Conservation (phyloP, 2,329 filamentous ascomycete species). For the Knoxdaviesia proteae region DNA sequence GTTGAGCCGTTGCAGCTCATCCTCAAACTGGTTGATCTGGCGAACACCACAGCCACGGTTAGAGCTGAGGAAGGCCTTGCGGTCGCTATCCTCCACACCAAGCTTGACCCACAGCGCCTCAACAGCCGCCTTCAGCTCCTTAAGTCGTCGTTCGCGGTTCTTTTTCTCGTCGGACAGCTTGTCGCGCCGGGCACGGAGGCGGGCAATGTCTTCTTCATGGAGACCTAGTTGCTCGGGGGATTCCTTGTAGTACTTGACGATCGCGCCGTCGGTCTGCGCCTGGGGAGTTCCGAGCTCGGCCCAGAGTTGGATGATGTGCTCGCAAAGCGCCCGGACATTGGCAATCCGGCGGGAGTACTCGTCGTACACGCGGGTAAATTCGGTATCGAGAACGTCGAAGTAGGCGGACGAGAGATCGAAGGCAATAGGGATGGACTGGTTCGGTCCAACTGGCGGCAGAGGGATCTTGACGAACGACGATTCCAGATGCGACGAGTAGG, state of each 20-base stretch:
- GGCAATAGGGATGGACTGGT: slow-evolving; percentile 54
- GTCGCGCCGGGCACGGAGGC: slow-evolving; percentile 55
- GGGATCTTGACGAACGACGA: slow-evolving; percentile 67
- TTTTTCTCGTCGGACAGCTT: slow-evolving; percentile 79
- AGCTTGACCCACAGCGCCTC: slow-evolving; percentile 79
- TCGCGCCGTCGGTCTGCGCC: slow-evolving; percentile 69
- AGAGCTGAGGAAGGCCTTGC: slow-evolving; percentile 63
- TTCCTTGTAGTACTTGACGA: slow-evolving; percentile 78
- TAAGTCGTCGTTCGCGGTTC: slow-evolving; percentile 54
- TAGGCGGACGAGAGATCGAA: slow-evolving; percentile 91
- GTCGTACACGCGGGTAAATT: slow-evolving; percentile 89
- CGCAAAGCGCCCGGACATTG: slow-evolving; percentile 51
- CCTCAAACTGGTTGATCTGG: slow-evolving; percentile 89
- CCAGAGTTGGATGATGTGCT: slow-evolving; percentile 87
- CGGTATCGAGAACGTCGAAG: slow-evolving; percentile 64
- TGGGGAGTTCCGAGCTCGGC: slow-evolving; percentile 88
- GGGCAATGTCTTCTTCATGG: slow-evolving; percentile 64
- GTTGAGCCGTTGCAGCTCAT: slow-evolving; percentile 67
- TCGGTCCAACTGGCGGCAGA: slow-evolving; percentile 62
- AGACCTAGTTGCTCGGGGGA: slow-evolving; percentile 85
- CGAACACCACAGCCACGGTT: slow-evolving; percentile 83
- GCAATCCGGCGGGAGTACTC: slow-evolving; percentile 76
- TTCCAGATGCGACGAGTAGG: slow-evolving; percentile 91
- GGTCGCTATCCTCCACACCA: slow-evolving; percentile 61
- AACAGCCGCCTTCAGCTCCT: slow-evolving; percentile 57